Evolutionary conservation across 2,329 filamentous ascomycete genomes (phyloP), one percentile per base, ranked within the genome.

Genomic region (Diatrype stigma): DNA sequence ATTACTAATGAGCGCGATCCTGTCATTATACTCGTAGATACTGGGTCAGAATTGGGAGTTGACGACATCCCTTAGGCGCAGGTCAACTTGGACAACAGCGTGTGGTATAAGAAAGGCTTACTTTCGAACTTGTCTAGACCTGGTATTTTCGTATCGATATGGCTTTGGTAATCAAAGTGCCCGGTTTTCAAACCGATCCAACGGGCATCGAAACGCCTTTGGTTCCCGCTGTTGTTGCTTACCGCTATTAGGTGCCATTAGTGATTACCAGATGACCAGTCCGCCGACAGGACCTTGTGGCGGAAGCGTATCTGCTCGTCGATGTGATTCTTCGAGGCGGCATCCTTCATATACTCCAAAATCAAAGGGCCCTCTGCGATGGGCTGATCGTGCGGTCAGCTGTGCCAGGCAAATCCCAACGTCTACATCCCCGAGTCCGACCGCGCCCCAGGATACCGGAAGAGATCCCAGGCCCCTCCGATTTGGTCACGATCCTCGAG

Each of bases 31-130:
- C 58, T 87, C 78, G 34, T 87, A 70, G 45, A 82, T 75, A 50
- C 84, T 72, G 0, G 86, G 85, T 87, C 88, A 91, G 70, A 84
- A 85, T 54, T 86, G 83, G 0, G 83, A 82, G 56, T 85, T 81
- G 14, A 84, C 68, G 16, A 79, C 66, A 30, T 72, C 67, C 35
- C 82, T 82, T 58, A 23, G 73, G 70, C 2, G 79, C 70, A 22
- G 85, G 10, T 30, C 10, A 30, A 30, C 10, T 69, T 90, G 73
- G 2, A 79, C 79, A 0, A 80, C 78, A 42, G 85, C 83, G 1
- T 69, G 58, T 2, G 74, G 68, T 45, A 74, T 60, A 48, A 84
- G 66, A 0, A 80, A 77, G 58, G 78, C 35, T 71, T 67, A 42
- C 82, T 82, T 55, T 78, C 67, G 71, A 86, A 86, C 23, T 73